A percentile compares a stretch with the other conserved stretches of the same genome.
Evolutionary conservation across 768 basidiomycete species (phyloP).

Genomic region (Wakefieldia striispora): DNA sequence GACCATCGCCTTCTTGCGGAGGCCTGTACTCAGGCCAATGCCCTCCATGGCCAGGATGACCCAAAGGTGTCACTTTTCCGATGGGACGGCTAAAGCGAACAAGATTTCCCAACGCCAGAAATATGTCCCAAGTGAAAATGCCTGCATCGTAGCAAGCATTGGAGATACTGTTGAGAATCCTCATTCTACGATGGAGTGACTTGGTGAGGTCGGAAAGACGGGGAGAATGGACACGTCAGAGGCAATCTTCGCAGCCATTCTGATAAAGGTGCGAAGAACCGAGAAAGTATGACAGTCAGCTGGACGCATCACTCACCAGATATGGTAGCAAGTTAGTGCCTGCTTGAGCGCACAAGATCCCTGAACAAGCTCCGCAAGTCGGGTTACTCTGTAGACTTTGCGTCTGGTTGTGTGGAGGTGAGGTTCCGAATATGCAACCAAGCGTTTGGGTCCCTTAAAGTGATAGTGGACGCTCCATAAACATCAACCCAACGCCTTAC

Average conservation of each 20-base stretch:
- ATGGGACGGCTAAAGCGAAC: constrained; percentile 30
- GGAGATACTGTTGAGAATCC: constrained; percentile 6
- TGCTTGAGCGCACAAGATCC: no score
- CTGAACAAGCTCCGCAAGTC: no score
- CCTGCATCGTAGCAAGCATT: background rate
- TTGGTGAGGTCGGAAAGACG: constrained; percentile 25
- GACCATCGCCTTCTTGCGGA: constrained; percentile 60
- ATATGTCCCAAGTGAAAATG: constrained; percentile 11
- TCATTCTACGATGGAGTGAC: constrained; percentile 26
- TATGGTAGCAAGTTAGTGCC: background rate
- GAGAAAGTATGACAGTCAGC: background rate
- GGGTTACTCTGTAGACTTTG: no score
- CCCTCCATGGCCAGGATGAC: constrained; percentile 53
- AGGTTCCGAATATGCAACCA: no score
- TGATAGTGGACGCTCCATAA: no score
- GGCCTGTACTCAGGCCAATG: constrained; percentile 67
- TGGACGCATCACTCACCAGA: background rate
- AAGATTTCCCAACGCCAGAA: constrained; percentile 14
- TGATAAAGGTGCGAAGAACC: background rate
- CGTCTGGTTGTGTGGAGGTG: no score
- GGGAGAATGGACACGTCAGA: background rate
- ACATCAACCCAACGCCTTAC: no score
- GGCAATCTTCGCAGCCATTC: background rate
- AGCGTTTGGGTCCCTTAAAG: no score
- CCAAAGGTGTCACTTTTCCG: constrained; percentile 53